These are phyloP conservation scores for Globisporangium uncinulatum DNA, from an alignment of 352 stramenopile genomes.

Conservation along the genomic window DNA sequence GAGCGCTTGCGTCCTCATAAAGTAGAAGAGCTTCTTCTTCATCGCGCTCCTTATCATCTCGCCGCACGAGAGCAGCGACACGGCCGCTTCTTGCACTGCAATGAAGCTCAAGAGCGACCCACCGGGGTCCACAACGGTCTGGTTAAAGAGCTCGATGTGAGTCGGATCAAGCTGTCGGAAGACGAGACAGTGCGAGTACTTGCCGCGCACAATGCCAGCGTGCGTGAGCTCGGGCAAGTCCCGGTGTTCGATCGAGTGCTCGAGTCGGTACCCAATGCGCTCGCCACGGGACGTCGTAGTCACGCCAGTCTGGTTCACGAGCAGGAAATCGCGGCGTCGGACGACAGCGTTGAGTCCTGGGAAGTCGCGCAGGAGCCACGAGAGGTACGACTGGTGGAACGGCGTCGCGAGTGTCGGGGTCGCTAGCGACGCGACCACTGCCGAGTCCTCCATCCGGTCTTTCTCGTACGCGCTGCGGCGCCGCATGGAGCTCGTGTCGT, in stretches of 20 bases:
- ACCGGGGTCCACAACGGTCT: conserved; percentile 30
- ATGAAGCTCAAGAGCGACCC: conserved; percentile 33
- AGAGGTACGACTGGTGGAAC: conserved; percentile 51
- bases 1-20: conserved; percentile 16
- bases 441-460: conserved; percentile 47
- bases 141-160: conserved; percentile 35
- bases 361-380: conserved; percentile 34
- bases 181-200: conserved; percentile 34
- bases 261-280: conserved; percentile 35
- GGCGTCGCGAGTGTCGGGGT: conserved; percentile 37
- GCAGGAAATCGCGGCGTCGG: conserved; percentile 35
- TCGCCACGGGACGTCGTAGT: conserved; percentile 37
- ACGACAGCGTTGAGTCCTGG: conserved; percentile 26
- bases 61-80: conserved; percentile 20
- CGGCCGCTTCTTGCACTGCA: conserved; percentile 24
- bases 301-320: conserved; percentile 33
- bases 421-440: conserved; percentile 37
- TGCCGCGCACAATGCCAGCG: conserved; percentile 29
- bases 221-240: conserved; percentile 35
- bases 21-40: conserved; percentile 55
- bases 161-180: conserved; percentile 33
- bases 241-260: conserved; percentile 47
- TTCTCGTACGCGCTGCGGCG: conserved; percentile 27
- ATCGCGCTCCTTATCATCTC: conserved; percentile 31
- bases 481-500: conserved; percentile 33